Base-by-base conservation (phyloP, 2,329 filamentous ascomycete genomes). In the Fusarium sulawesiense region DNA sequence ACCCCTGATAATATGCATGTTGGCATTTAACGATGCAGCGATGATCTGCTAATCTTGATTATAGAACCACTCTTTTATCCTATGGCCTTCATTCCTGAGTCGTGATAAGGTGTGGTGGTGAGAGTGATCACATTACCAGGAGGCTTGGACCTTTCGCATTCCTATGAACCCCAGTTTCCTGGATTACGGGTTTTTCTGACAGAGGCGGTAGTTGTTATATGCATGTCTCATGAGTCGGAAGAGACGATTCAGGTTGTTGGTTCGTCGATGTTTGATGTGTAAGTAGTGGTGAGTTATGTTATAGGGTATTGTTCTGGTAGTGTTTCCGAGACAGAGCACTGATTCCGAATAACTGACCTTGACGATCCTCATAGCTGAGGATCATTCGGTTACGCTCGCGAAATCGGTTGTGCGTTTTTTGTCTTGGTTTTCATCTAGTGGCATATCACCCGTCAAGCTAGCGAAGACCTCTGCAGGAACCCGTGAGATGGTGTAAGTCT, bases 1-100 rank as follows among this genome's bases (percentile, higher is more conserved):
- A 37, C 67, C 68, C 68, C 64, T 66, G 68, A 65, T 18, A 32
- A 46, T 37, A 37, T 68, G 64, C 67, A 53, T 55, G 49, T 46
- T 68, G 60, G 55, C 25, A 60, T 49, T 53, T 48, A 30, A 59
- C 25, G 23, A 45, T 50, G 53, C 45, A 55, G 44, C 47, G 60
- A 48, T 46, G 32, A 45, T 44, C 30, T 53, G 44, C 34, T 47
- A 37, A 48, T 50, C 45, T 64, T 53, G 45, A 23, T 49, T 21
- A 13, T 23, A 42, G 44, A 37, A n/a, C 34, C 34, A n/a, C 34
- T n/a, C 34, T 37, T n/a, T 37, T 6, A n/a, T 37, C 18, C 18
- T 20, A 34, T 21, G 25, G 44, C 45, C 23, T 54, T 32, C 67
- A 70, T 70, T 71, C 67, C 67, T 68, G 16, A 42, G 25, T 14